These are phyloP conservation scores for Astrocystis sublimbata DNA, from an alignment of 495 filamentous ascomycete genomes.

Conservation along the genomic window DNA sequence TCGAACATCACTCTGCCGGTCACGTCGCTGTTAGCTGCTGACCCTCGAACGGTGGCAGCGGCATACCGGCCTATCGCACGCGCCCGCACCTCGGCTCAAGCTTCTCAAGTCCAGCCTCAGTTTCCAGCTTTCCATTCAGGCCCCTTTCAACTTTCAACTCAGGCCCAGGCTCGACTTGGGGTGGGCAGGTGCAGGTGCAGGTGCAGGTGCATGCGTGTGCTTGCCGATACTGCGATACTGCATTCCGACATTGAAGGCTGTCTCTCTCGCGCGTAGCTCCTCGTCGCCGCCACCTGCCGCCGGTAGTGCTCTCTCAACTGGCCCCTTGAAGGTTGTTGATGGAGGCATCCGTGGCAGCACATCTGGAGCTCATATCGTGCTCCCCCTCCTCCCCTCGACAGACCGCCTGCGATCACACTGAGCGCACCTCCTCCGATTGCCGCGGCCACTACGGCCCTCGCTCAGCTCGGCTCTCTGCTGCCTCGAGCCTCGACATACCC, in stretches of 20 bases:
- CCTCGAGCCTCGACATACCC: not conserved
- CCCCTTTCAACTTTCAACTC: too few relatives aligned
- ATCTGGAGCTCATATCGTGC: not conserved
- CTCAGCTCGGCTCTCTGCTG: not conserved
- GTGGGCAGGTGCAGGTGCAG: not conserved
- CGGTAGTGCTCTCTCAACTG: not conserved
- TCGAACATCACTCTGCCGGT: not conserved
- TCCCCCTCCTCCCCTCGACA: constrained; percentile 5
- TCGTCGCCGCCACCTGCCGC: not conserved
- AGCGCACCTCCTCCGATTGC: not conserved
- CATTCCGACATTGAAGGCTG: too few relatives aligned
- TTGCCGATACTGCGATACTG: too few relatives aligned
- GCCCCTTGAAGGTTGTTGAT: not conserved
- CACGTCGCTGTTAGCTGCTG: not conserved
- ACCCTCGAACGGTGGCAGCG: too few relatives aligned
- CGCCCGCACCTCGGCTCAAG: too few relatives aligned
- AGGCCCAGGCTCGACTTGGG: too few relatives aligned
- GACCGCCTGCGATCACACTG: not conserved
- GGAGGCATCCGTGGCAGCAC: constrained; percentile 1
- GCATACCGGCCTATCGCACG: too few relatives aligned
- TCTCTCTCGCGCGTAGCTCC: not conserved
- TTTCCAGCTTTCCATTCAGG: too few relatives aligned
- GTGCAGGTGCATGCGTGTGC: not conserved
- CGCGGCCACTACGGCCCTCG: not conserved
- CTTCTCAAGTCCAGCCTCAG: too few relatives aligned